phyloP scores from a whole-genome alignment of 768 basidiomycete genomes.

The Boletellus ananas region DNA sequence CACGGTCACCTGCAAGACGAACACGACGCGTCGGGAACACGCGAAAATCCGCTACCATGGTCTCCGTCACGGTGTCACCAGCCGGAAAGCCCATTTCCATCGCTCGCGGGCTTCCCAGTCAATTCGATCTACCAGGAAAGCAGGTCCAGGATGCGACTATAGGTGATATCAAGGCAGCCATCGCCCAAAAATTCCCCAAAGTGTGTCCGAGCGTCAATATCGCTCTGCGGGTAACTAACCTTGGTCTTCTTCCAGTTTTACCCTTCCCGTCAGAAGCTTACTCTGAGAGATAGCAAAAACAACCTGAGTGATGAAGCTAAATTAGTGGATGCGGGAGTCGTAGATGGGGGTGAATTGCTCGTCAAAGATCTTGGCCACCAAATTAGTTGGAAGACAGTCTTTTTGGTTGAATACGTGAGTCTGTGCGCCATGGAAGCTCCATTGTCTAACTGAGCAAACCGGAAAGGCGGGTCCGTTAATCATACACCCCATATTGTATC shows the following conservation, averaged over 20 bases:
- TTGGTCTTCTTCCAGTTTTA: conserved; percentile 50
- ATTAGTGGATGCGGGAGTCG: conserved; percentile 54
- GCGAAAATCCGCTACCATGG: conserved; percentile 33
- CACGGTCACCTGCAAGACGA: too few relatives aligned
- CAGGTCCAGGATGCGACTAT: conserved; percentile 50
- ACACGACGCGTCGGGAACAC: not conserved
- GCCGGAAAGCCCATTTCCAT: conserved; percentile 44
- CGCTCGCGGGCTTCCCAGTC: conserved; percentile 49
- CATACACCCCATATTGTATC: conserved; percentile 83
- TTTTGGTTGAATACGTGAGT: conserved; percentile 92
- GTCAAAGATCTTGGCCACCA: conserved; percentile 93
- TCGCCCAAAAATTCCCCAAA: conserved; percentile 53
- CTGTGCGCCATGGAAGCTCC: not conserved
- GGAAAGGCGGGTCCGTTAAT: conserved; percentile 78
- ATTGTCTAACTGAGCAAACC: conserved; percentile 2
- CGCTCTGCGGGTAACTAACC: not conserved
- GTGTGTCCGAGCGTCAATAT: conserved; percentile 26
- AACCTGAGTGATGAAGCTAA: conserved; percentile 60
- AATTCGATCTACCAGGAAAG: conserved; percentile 46
- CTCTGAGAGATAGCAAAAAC: conserved; percentile 58
- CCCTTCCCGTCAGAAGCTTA: conserved; percentile 67
- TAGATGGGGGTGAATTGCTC: conserved; percentile 58
- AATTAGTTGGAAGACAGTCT: conserved; percentile 84
- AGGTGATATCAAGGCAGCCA: conserved; percentile 61
- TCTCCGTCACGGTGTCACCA: conserved; percentile 51